A percentile compares a stretch with the other conserved stretches of the same genome.
Evolutionary conservation across 1,139 yeast genomes (phyloP).

Genomic region (Saccharomyces hybrid): DNA sequence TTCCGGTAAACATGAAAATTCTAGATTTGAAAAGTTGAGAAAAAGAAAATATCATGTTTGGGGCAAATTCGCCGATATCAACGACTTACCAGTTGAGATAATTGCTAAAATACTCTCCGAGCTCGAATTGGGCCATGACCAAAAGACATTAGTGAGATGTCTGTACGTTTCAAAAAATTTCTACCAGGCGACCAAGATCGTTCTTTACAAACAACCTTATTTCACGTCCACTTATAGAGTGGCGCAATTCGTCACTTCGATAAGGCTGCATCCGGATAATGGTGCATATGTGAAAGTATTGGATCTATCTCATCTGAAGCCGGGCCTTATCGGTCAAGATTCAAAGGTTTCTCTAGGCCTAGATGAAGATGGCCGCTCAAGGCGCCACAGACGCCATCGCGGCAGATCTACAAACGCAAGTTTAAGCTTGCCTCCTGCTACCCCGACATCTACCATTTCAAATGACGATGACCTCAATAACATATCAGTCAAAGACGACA

Average conservation of each 20-base stretch:
- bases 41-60: constrained; percentile 7
- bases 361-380: not conserved
- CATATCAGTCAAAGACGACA: not conserved
- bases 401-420: not conserved
- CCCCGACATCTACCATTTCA: not conserved
- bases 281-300: constrained; percentile 49
- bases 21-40: constrained; percentile 17
- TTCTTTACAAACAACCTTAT: constrained; percentile 46
- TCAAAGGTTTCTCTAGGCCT: constrained; percentile 32
- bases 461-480: constrained; percentile 16
- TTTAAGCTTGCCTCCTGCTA: not conserved
- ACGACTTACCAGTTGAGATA: constrained; percentile 28
- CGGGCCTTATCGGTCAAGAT: constrained; percentile 32
- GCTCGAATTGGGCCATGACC: constrained; percentile 24
- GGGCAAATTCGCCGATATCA: constrained; percentile 11
- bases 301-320: constrained; percentile 50
- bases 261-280: constrained; percentile 47
- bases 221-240: constrained; percentile 66
- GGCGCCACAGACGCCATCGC: not conserved
- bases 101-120: constrained; percentile 19
- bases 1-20: constrained; percentile 14
- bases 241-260: constrained; percentile 65
- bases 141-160: constrained; percentile 34
- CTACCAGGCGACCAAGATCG: constrained; percentile 45
- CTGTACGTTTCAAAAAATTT: constrained; percentile 45